phyloP scores from a whole-genome alignment of 768 basidiomycete genomes.

The Sutorius australiensis region DNA sequence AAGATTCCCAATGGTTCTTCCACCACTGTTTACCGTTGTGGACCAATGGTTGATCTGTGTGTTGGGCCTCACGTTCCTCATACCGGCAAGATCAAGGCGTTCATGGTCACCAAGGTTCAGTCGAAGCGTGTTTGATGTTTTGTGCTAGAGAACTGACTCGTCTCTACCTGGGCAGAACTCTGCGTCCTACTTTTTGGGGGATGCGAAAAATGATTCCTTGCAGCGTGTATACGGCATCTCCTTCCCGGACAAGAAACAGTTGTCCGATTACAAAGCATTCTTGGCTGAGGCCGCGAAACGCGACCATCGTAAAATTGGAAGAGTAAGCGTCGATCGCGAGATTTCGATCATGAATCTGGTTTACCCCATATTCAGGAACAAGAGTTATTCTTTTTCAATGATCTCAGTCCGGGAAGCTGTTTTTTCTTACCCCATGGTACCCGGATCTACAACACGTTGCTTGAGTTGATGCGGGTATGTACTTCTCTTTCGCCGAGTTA shows the following conservation, averaged over 20 bases:
- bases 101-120: slow-evolving; percentile 90
- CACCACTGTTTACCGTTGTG: slow-evolving; percentile 97
- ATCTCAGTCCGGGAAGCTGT: slow-evolving; percentile 88
- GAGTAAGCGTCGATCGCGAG: slow-evolving; percentile 37
- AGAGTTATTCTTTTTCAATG: slow-evolving; percentile 98
- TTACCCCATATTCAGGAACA: slow-evolving; percentile 58
- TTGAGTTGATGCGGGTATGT: slow-evolving; percentile 86
- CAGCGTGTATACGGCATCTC: slow-evolving; percentile 98
- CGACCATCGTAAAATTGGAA: slow-evolving; percentile 95
- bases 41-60: slow-evolving; percentile 97
- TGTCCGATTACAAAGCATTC: slow-evolving; percentile 93
- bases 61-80: slow-evolving; percentile 97
- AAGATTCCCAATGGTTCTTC: slow-evolving; percentile 96
- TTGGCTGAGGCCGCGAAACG: slow-evolving; percentile 97
- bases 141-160: not conserved
- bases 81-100: slow-evolving; percentile 95
- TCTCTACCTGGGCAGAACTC: slow-evolving; percentile 66
- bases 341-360: not conserved
- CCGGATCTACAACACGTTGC: slow-evolving; percentile 89
- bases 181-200: slow-evolving; percentile 96
- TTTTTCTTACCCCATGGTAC: slow-evolving; percentile 99
- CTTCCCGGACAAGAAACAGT: slow-evolving; percentile 96
- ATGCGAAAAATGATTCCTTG: slow-evolving; percentile 86
- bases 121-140: not conserved
- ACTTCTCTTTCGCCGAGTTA: slow-evolving; percentile 1